These are phyloP conservation scores for Ilyonectria robusta DNA, from an alignment of 2,329 filamentous ascomycete genomes.

Conservation along the genomic window DNA sequence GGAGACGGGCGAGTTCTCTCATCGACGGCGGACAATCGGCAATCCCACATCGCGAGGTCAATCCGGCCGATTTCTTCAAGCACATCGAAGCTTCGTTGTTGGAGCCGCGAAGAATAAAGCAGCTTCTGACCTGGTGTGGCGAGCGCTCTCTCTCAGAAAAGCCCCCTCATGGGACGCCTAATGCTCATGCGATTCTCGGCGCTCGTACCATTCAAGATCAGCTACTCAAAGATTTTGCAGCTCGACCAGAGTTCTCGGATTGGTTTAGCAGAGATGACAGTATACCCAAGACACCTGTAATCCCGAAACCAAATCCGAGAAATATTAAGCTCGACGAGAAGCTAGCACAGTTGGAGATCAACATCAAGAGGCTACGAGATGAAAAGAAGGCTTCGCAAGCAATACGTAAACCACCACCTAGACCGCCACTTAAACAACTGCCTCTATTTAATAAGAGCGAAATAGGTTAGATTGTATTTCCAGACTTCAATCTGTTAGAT, in stretches of 20 bases:
- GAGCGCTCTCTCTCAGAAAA: conserved; percentile 87
- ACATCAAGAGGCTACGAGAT: no score
- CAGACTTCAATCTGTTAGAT: no score
- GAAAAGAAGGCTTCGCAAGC: no score
- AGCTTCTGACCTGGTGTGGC: conserved; percentile 94
- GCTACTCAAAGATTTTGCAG: conserved; percentile 87
- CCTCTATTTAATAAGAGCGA: no score
- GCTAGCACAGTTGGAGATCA: no score
- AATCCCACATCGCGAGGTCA: conserved; percentile 88
- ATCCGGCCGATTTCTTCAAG: conserved; percentile 90
- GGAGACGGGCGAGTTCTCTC: conserved; percentile 89
- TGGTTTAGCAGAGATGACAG: conserved; percentile 86
- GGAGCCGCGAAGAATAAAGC: conserved; percentile 94
- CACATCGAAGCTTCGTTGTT: conserved; percentile 91
- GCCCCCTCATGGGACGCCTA: conserved; percentile 75
- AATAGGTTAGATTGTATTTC: no score
- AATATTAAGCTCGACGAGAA: no score
- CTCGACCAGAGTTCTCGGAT: conserved; percentile 87
- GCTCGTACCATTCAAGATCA: conserved; percentile 95
- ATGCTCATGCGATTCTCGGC: conserved; percentile 79
- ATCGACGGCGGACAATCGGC: conserved; percentile 90
- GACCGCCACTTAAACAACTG: no score
- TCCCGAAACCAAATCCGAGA: no score
- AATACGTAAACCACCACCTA: no score
- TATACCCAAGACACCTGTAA: conserved; percentile 62